A percentile compares a stretch with the other conserved stretches of the same genome.
phyloP scores from a whole-genome alignment of 129 eudicot species.

The Kitagawia praeruptora region DNA sequence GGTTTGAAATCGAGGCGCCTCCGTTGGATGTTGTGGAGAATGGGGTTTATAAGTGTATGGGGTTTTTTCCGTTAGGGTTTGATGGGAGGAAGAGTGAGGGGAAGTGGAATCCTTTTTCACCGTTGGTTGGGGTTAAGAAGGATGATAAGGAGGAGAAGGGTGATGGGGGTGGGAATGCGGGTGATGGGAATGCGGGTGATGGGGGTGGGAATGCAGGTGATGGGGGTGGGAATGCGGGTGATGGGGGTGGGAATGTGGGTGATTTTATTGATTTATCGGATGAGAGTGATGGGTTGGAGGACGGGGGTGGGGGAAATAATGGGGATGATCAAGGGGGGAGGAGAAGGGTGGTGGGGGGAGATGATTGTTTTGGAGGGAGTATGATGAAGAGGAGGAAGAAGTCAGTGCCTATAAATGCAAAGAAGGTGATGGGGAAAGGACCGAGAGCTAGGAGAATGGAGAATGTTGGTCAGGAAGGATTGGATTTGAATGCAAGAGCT shows the following conservation, averaged over 20 bases:
- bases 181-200: background rate
- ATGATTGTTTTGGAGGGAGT: slow-evolving; percentile 11
- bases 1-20: slow-evolving; percentile 33
- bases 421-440: slow-evolving; percentile 46
- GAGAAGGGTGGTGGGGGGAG: background rate
- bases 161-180: background rate
- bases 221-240: background rate
- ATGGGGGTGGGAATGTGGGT: background rate
- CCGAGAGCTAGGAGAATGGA: slow-evolving; percentile 26
- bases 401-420: slow-evolving; percentile 33
- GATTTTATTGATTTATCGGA: slow-evolving; percentile 25
- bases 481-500: slow-evolving; percentile 16
- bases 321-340: background rate
- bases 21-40: slow-evolving; percentile 37
- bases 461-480: slow-evolving; percentile 11
- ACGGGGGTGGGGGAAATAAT: slow-evolving; percentile 4
- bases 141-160: background rate
- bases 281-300: slow-evolving; percentile 19
- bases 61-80: slow-evolving; percentile 36
- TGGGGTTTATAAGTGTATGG: slow-evolving; percentile 40
- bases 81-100: background rate
- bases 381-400: slow-evolving; percentile 33
- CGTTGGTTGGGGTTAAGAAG: slow-evolving; percentile 6
- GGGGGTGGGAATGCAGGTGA: slow-evolving; percentile 4
- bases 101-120: slow-evolving; percentile 32